phyloP scores from a whole-genome alignment of 2,329 filamentous ascomycete genomes.

The Plenodomus biglobosus region DNA sequence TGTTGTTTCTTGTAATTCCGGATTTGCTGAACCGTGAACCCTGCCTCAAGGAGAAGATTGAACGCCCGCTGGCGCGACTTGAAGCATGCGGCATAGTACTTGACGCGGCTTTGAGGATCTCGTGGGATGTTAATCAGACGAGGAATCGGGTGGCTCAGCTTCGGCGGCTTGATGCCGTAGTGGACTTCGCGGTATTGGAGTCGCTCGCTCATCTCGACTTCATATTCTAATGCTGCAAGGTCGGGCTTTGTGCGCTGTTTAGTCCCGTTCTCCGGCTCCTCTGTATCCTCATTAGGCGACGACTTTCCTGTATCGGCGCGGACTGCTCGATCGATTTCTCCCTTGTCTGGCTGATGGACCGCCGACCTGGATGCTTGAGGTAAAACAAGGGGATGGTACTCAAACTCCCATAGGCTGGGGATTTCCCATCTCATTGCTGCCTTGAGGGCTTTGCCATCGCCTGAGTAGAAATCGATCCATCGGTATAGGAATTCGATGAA shows the following conservation, averaged over 20 bases:
- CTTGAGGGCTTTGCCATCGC: slow-evolving; percentile 36
- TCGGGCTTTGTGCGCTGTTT: slow-evolving; percentile 30
- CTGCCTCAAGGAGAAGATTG: slow-evolving; percentile 34
- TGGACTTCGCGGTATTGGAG: slow-evolving; percentile 37
- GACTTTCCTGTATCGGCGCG: slow-evolving; percentile 1
- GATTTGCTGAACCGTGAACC: slow-evolving; percentile 31
- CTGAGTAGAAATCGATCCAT: slow-evolving; percentile 37
- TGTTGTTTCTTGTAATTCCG: slow-evolving; percentile 32
- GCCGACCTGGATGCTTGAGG: slow-evolving; percentile 3
- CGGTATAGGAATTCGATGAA: slow-evolving; percentile 41
- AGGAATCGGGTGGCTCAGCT: slow-evolving; percentile 24
- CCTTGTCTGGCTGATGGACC: neutral
- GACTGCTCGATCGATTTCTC: neutral
- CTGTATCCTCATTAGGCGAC: slow-evolving; percentile 10
- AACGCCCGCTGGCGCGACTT: slow-evolving; percentile 36
- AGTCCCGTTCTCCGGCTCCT: slow-evolving; percentile 20
- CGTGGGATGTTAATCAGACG: slow-evolving; percentile 38
- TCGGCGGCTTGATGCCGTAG: slow-evolving; percentile 34
- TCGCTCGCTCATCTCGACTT: slow-evolving; percentile 32
- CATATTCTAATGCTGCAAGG: slow-evolving; percentile 23
- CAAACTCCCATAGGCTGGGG: slow-evolving; percentile 40
- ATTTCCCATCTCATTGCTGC: slow-evolving; percentile 38
- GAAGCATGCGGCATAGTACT: slow-evolving; percentile 38
- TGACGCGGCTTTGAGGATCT: slow-evolving; percentile 18
- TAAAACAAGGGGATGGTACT: slow-evolving; percentile 31